These are phyloP conservation scores for Talinum fruticosum DNA, from an alignment of 148 eudicot genomes.

Conservation along the genomic window DNA sequence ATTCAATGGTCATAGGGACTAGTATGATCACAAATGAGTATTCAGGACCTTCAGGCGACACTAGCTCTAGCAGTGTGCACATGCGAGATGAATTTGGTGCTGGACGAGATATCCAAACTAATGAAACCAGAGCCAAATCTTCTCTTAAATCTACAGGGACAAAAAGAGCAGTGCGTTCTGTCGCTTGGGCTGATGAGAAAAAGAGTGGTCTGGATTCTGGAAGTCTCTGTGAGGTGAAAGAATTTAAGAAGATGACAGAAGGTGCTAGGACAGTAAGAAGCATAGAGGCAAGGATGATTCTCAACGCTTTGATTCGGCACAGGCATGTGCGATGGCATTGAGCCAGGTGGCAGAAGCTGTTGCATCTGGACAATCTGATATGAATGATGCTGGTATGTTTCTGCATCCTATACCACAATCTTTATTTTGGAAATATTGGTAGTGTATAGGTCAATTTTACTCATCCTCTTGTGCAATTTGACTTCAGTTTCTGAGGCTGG, in stretches of 20 bases:
- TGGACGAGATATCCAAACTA: constrained; percentile 28
- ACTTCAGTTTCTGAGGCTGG: constrained; percentile 77
- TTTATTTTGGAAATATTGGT: constrained; percentile 12
- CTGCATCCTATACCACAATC: not conserved
- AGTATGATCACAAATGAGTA: not conserved
- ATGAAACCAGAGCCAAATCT: constrained; percentile 36
- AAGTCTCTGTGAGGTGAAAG: constrained; percentile 49
- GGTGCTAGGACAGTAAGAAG: constrained; percentile 16
- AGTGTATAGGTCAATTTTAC: not conserved
- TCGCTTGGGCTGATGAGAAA: constrained; percentile 86
- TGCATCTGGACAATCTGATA: constrained; percentile 58
- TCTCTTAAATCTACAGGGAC: constrained; percentile 54
- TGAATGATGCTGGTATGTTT: constrained; percentile 60
- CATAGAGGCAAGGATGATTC: constrained; percentile 32
- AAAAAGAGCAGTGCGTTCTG: constrained; percentile 53
- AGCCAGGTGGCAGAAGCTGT: constrained; percentile 86
- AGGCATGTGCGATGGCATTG: constrained; percentile 81
- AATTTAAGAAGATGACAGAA: constrained; percentile 30
- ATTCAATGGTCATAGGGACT: not conserved
- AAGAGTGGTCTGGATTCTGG: constrained; percentile 27
- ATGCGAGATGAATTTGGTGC: constrained; percentile 12
- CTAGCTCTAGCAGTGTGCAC: constrained; percentile 21
- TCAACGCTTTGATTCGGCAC: constrained; percentile 64
- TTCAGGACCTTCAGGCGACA: not conserved
- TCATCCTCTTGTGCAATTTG: constrained; percentile 3